Conservation (phyloP, 345 rosid genomes). For the Corchorus capsularis region DNA sequence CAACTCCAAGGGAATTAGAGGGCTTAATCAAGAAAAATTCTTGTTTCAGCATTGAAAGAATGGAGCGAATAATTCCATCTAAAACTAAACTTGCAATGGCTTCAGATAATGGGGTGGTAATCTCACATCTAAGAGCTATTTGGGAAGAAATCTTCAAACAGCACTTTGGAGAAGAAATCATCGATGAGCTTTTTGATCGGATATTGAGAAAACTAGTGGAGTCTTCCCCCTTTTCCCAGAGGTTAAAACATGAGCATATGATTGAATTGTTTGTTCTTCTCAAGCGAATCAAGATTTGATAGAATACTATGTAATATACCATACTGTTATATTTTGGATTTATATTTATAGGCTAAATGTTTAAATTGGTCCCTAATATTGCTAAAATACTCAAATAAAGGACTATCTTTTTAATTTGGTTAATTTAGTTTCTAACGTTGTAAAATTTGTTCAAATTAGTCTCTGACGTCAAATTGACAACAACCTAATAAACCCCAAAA, state of each 20-base stretch:
- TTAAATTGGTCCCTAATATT: too few relatives aligned
- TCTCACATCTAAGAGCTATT: constrained; percentile 2
- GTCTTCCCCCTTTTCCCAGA: background rate
- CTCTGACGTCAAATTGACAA: too few relatives aligned
- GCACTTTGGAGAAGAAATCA: constrained; percentile 25
- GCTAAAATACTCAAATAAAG: too few relatives aligned
- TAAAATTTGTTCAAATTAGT: too few relatives aligned
- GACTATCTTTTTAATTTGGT: too few relatives aligned
- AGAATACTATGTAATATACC: too few relatives aligned
- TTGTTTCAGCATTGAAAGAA: constrained; percentile 21
- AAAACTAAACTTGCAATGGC: background rate
- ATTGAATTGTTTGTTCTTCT: constrained; percentile 2
- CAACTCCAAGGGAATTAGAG: background rate
- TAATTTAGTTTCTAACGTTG: too few relatives aligned
- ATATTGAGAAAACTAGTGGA: background rate
- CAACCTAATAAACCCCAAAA: too few relatives aligned
- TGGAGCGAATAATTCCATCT: background rate
- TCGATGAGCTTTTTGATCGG: background rate
- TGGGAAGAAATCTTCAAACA: constrained; percentile 15
- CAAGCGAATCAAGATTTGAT: background rate
- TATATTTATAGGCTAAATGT: too few relatives aligned
- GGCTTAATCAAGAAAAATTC: constrained; percentile 3
- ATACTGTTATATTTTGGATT: too few relatives aligned
- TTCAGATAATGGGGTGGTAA: background rate
- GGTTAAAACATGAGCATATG: background rate